Conservation (phyloP, 192 early-diverging fungal genomes). For the Geranomyces variabilis region DNA sequence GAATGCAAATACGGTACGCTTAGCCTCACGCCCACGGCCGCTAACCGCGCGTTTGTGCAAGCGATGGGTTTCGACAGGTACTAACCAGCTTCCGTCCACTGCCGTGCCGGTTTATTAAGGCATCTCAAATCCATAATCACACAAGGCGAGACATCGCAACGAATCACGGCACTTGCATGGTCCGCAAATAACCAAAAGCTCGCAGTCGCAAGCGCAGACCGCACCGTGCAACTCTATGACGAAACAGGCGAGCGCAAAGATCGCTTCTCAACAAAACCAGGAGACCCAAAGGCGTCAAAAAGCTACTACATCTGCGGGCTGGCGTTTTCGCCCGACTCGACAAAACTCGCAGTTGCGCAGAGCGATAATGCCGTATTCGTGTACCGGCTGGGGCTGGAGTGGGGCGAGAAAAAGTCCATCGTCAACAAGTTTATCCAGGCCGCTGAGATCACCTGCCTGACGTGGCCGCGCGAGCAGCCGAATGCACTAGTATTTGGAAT, state of each 20-base stretch:
- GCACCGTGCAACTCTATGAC: constrained; percentile 63
- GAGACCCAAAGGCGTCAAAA: constrained; percentile 61
- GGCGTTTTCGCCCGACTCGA: constrained; percentile 66
- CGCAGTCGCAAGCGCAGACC: constrained; percentile 57
- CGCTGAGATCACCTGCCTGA: constrained; percentile 62
- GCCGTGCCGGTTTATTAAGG: constrained; percentile 24
- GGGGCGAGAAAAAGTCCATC: constrained; percentile 71
- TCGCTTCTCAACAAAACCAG: constrained; percentile 66
- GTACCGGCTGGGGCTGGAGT: constrained; percentile 68
- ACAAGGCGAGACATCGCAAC: constrained; percentile 39
- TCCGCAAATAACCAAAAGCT: constrained; percentile 65
- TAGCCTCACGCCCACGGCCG: too few relatives aligned
- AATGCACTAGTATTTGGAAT: constrained; percentile 68
- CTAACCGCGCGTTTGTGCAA: too few relatives aligned
- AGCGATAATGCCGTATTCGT: constrained; percentile 66
- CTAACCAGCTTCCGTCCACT: too few relatives aligned
- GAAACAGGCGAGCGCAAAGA: constrained; percentile 71
- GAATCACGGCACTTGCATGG: constrained; percentile 59
- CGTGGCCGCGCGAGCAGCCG: constrained; percentile 64
- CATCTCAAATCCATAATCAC: constrained; percentile 58
- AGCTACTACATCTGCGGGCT: constrained; percentile 57
- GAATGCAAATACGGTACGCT: too few relatives aligned
- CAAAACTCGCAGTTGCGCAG: constrained; percentile 66
- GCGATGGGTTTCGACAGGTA: too few relatives aligned
- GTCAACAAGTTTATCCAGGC: constrained; percentile 71